A percentile compares a stretch with the other conserved stretches of the same genome.
Conservation (phyloP, 2,329 filamentous ascomycete genomes). For the Lachnellula occidentalis region DNA sequence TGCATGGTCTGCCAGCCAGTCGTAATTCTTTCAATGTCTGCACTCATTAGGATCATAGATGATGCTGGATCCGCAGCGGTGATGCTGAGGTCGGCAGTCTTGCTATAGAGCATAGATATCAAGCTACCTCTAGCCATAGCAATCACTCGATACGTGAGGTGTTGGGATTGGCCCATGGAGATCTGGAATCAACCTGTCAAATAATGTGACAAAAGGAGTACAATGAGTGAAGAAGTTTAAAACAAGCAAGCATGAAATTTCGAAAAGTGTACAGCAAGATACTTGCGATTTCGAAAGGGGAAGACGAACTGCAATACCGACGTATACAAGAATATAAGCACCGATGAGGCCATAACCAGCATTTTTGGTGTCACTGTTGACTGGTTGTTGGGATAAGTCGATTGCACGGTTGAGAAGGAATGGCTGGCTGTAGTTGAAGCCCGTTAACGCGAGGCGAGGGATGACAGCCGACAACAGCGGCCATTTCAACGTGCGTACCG, state of each 20-base stretch:
- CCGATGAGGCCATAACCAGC: conserved; percentile 10
- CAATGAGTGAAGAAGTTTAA: too few relatives aligned
- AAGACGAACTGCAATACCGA: conserved; percentile 9
- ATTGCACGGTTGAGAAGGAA: conserved; percentile 10
- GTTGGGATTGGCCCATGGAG: conserved; percentile 14
- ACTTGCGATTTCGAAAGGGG: neutral
- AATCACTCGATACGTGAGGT: conserved; percentile 18
- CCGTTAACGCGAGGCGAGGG: conserved; percentile 15
- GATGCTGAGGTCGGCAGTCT: conserved; percentile 21
- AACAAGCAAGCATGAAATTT: neutral
- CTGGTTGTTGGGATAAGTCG: conserved; percentile 1
- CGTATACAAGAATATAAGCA: conserved; percentile 10
- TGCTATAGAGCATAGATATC: conserved; percentile 24
- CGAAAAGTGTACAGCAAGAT: neutral
- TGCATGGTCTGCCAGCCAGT: conserved; percentile 27
- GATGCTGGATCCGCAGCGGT: conserved; percentile 17
- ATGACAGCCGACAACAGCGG: conserved; percentile 9
- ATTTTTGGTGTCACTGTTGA: neutral
- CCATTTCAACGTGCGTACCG: conserved; percentile 2
- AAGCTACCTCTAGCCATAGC: conserved; percentile 23
- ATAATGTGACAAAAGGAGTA: too few relatives aligned
- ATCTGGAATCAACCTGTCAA: neutral
- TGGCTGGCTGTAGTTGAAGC: conserved; percentile 11
- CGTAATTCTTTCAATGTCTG: conserved; percentile 32
- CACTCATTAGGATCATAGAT: conserved; percentile 40